Percentiles rank a stretch among this genome's conserved stretches.
Evolutionary conservation across 176 grass and related monocot species (phyloP).

Genomic region (Poa annua): DNA sequence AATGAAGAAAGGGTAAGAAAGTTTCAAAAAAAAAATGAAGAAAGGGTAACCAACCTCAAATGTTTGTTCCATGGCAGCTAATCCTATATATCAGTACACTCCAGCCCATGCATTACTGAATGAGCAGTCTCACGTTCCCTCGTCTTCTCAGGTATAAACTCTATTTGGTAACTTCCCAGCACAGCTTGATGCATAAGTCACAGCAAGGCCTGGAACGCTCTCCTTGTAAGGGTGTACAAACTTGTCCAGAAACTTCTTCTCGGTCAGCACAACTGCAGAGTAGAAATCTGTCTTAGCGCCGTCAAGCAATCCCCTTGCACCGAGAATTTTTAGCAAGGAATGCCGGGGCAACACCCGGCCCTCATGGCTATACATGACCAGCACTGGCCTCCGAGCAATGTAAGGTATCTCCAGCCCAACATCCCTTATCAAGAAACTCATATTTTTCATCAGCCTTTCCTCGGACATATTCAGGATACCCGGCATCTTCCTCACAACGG

Average conservation of each 20-base stretch:
- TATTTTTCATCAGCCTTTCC: conserved; percentile 9
- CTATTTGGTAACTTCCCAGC: not conserved
- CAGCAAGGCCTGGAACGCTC: conserved; percentile 33
- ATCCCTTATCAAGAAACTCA: conserved; percentile 33
- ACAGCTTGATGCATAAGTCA: conserved; percentile 39
- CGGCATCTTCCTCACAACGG: not conserved
- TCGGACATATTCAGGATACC: not conserved
- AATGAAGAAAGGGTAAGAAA: not conserved
- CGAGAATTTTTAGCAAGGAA: conserved; percentile 41
- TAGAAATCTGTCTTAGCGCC: conserved; percentile 33
- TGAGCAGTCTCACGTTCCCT: not conserved
- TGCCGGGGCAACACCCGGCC: conserved; percentile 39
- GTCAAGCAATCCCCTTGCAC: conserved; percentile 8
- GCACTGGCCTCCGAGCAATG: conserved; percentile 17
- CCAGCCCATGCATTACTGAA: not conserved
- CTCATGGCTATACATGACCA: conserved; percentile 47
- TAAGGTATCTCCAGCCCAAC: conserved; percentile 40
- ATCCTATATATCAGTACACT: not conserved
- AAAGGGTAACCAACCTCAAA: not conserved
- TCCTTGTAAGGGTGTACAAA: conserved; percentile 39
- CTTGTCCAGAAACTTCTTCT: conserved; percentile 52
- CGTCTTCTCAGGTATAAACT: not conserved
- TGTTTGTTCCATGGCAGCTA: not conserved
- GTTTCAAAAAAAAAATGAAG: no score
- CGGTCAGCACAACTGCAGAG: not conserved